Conservation (phyloP, 805 yeast species). For the Barnettozyma siamensis region DNA sequence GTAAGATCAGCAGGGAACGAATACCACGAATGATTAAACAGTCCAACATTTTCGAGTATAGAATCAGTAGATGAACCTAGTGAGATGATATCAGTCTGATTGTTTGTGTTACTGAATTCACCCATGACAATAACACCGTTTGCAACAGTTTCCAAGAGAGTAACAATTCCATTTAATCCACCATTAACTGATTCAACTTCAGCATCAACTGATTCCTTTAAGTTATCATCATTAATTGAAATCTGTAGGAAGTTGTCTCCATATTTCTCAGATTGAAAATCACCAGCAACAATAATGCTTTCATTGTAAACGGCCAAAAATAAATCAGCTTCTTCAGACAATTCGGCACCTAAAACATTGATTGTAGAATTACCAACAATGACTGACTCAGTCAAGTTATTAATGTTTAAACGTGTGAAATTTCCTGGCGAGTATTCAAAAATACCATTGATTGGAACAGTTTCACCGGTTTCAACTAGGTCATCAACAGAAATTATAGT, state of each 20-base stretch:
- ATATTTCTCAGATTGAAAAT: slow-evolving; percentile 30
- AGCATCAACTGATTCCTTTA: slow-evolving; percentile 14
- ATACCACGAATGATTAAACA: slow-evolving; percentile 37
- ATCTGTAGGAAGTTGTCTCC: slow-evolving; percentile 36
- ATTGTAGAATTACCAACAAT: slow-evolving; percentile 45
- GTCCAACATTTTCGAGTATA: slow-evolving; percentile 30
- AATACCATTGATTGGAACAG: slow-evolving; percentile 58
- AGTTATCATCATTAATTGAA: slow-evolving; percentile 21
- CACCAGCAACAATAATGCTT: slow-evolving; percentile 44
- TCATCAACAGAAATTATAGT: slow-evolving; percentile 42
- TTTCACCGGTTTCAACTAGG: slow-evolving; percentile 27
- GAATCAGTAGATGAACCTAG: slow-evolving; percentile 26
- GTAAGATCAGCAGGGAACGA: slow-evolving; percentile 33
- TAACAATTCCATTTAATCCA: slow-evolving; percentile 36
- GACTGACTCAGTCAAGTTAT: slow-evolving; percentile 19
- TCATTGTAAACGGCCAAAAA: slow-evolving; percentile 28
- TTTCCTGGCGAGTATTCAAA: slow-evolving; percentile 77
- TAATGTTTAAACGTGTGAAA: slow-evolving; percentile 38
- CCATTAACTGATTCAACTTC: slow-evolving; percentile 27
- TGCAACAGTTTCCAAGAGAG: slow-evolving; percentile 26
- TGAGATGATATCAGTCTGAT: slow-evolving; percentile 26
- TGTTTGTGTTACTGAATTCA: slow-evolving; percentile 33
- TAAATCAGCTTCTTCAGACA: slow-evolving; percentile 38
- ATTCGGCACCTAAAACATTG: slow-evolving; percentile 24
- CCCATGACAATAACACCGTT: slow-evolving; percentile 43